Conservation (phyloP, 2,329 filamentous ascomycete species). For the Sporothrix inflata region DNA sequence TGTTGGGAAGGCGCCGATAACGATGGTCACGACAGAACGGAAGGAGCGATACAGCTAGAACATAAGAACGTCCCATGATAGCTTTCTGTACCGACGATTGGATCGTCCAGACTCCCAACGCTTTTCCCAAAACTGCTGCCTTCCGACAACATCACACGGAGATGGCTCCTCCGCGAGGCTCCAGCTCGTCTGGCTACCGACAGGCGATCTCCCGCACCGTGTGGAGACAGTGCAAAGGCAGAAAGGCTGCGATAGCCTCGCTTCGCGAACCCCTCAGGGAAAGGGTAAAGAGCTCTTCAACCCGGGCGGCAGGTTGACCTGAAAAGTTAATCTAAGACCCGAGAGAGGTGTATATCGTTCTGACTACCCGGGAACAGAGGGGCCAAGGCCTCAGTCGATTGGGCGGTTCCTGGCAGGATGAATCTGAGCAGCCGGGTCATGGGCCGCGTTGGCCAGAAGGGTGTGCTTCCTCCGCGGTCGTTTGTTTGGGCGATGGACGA, state of each 20-base stretch:
- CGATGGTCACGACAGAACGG: not conserved
- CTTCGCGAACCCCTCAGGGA: not conserved
- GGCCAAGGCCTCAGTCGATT: not conserved
- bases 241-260: not conserved
- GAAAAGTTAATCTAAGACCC: not conserved
- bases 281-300: not conserved
- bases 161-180: not conserved
- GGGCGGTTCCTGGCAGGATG: not conserved
- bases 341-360: not conserved
- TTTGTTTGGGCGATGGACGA: not conserved
- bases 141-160: not conserved
- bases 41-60: not conserved
- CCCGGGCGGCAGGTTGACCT: not conserved
- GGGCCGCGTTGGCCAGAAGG: not conserved
- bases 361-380: not conserved
- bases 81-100: not conserved
- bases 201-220: slow-evolving; percentile 12
- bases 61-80: not conserved
- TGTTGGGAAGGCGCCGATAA: not conserved
- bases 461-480: slow-evolving; percentile 16
- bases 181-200: no score
- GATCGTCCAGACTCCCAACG: not conserved
- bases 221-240: not conserved
- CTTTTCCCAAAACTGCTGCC: not conserved
- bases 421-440: not conserved